These are phyloP conservation scores for Meira miltonrushii DNA, from an alignment of 1,284 basidiomycete genomes.

Conservation along the genomic window DNA sequence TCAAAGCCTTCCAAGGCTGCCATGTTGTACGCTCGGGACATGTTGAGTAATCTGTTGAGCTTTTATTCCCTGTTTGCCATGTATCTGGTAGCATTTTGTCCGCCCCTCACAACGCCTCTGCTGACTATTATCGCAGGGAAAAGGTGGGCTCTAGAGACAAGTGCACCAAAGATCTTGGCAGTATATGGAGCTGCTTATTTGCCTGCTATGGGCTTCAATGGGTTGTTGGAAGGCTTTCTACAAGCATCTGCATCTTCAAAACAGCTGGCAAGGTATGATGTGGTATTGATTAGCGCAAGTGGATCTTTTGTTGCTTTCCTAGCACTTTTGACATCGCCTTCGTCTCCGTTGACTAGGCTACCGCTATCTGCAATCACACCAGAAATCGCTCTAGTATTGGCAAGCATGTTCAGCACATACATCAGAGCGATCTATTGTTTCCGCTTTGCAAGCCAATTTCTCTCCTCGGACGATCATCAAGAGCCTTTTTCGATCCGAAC, in stretches of 20 bases:
- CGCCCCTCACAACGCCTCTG: conserved; percentile 29
- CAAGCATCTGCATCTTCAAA: conserved; percentile 28
- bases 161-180: conserved; percentile 34
- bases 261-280: conserved; percentile 29
- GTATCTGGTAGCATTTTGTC: conserved; percentile 31
- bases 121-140: conserved; percentile 42
- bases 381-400: conserved; percentile 21
- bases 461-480: background rate
- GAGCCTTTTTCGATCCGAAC: conserved; percentile 17
- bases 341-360: background rate
- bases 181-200: conserved; percentile 39
- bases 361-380: background rate
- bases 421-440: conserved; percentile 26
- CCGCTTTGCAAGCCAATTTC: conserved; percentile 10
- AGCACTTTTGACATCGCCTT: background rate
- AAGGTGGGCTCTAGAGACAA: conserved; percentile 31
- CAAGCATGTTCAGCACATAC: conserved; percentile 21
- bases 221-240: conserved; percentile 46
- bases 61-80: conserved; percentile 31
- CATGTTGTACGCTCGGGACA: background rate
- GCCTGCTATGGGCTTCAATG: conserved; percentile 48
- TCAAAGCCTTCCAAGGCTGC: background rate
- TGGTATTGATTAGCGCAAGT: conserved; percentile 31
- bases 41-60: conserved; percentile 29
- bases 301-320: conserved; percentile 27